Evolutionary conservation across 768 basidiomycete species (phyloP), one percentile per base, ranked within the genome.

Genomic region (Boletellus ananiceps): DNA sequence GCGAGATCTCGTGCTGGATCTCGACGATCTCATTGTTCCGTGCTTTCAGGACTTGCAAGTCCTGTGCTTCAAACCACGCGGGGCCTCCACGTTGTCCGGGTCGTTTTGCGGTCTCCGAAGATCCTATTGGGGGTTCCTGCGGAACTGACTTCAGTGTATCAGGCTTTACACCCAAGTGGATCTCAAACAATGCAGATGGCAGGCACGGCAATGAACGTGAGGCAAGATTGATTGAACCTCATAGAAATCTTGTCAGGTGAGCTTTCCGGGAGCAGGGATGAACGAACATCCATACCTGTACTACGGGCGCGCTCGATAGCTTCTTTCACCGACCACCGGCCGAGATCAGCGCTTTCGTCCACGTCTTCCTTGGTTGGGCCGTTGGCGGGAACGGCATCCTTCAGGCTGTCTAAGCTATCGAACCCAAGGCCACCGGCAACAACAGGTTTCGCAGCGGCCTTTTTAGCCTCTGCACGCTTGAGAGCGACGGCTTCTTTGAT

Each of bases 41-140:
- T 14, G 82, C 82, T 61, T 89, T 91, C 37, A 93, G 69, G 5
- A 86, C 71, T 33, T 79, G 77, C 18, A 93, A 68, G 66, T 93
- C 89, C 61, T 86, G 84, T 1, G 84, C 84, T 61, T 91, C 88
- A 57, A 82, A 93, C 87, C 89, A 89, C 1, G 85, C 74, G 12
- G 85, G 81, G 18, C 59, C 57, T 41, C 74, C 69, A 29, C 68
- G 71, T 45, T 74, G 72, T 29, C 69, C 72, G 8, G 71, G 65
- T 37, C 72, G 71, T 48, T 69, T 72, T 13, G 66, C 55, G 8
- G 62, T 54, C 4, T 73, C 69, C 31, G 63, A 18, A 66, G 68
- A 47, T 72, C 73, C 55, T 34, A 76, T 67, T 8, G 74, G 69
- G 4, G 84, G 83, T 56, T 88, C 84, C 38, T 80, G 72, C 4